A percentile compares a stretch with the other conserved stretches of the same genome.
These are phyloP conservation scores for Candida maltosa DNA, from an alignment of 805 yeast species.

Conservation along the genomic window DNA sequence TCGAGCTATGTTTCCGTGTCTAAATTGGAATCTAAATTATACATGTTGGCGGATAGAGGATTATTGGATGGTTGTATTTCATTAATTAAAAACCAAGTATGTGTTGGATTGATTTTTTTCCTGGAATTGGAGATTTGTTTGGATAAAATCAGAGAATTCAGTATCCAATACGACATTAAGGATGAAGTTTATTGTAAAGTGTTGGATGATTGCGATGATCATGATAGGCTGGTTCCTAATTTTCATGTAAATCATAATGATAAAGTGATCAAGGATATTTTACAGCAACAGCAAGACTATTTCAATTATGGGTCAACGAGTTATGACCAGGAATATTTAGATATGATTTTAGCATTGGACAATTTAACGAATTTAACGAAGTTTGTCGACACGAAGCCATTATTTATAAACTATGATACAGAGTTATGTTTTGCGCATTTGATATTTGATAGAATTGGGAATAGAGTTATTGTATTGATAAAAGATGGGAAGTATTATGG, in stretches of 20 bases:
- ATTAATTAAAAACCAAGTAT: constrained; percentile 30
- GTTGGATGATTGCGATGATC: constrained; percentile 11
- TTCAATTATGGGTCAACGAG: constrained; percentile 19
- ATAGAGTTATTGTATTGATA: constrained; percentile 43
- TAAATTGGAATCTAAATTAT: constrained; percentile 30
- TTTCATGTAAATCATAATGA: constrained; percentile 7
- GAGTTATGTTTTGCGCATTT: constrained; percentile 49
- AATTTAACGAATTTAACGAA: constrained; percentile 37
- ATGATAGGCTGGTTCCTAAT: not conserved
- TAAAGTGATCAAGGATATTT: constrained; percentile 7
- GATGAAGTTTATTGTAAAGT: constrained; percentile 30
- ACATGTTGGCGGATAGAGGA: constrained; percentile 35
- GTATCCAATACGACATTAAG: constrained; percentile 17
- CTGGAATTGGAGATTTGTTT: constrained; percentile 52
- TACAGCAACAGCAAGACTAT: constrained; percentile 15
- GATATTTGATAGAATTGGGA: constrained; percentile 51
- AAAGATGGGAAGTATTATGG: constrained; percentile 49
- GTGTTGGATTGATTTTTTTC: constrained; percentile 46
- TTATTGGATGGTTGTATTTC: constrained; percentile 54
- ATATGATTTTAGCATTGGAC: constrained; percentile 8
- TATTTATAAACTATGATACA: constrained; percentile 44
- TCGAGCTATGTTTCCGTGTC: constrained; percentile 31
- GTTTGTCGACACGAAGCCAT: constrained; percentile 45
- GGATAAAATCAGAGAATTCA: constrained; percentile 37
- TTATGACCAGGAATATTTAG: constrained; percentile 5